Conservation (phyloP, 805 yeast genomes). For the Candida palmyrensis region DNA sequence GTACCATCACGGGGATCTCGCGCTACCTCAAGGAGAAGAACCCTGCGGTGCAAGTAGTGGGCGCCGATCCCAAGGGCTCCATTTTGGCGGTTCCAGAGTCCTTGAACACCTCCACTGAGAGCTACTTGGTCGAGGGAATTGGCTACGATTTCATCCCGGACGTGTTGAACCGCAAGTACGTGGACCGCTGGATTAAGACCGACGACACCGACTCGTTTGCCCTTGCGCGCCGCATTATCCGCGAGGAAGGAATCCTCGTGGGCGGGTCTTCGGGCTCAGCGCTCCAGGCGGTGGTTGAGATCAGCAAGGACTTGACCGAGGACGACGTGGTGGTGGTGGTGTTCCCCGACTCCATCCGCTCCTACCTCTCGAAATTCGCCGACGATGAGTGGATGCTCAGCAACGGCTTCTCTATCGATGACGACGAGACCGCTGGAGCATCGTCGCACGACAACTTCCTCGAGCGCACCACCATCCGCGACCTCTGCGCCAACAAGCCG, state of each 20-base stretch:
- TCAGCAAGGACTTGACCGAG: slow-evolving; percentile 64
- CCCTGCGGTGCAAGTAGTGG: slow-evolving; percentile 56
- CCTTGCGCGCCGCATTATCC: slow-evolving; percentile 74
- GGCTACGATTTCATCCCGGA: slow-evolving; percentile 88
- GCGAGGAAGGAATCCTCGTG: slow-evolving; percentile 80
- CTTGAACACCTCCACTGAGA: slow-evolving; percentile 52
- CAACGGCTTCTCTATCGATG: slow-evolving; percentile 63
- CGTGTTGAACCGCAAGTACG: slow-evolving; percentile 59
- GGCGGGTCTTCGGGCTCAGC: slow-evolving; percentile 92
- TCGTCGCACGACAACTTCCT: slow-evolving; percentile 40
- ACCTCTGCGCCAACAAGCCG: slow-evolving; percentile 57
- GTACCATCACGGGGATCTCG: slow-evolving; percentile 92
- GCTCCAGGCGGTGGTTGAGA: slow-evolving; percentile 69
- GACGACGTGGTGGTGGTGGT: slow-evolving; percentile 74
- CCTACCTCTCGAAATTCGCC: slow-evolving; percentile 80
- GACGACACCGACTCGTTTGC: slow-evolving; percentile 77
- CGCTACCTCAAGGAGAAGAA: slow-evolving; percentile 70
- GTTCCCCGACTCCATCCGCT: slow-evolving; percentile 83
- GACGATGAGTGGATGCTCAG: slow-evolving; percentile 88
- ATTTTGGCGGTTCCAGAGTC: slow-evolving; percentile 76
- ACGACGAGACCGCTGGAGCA: slow-evolving; percentile 34
- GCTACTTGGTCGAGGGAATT: slow-evolving; percentile 83
- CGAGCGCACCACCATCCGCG: slow-evolving; percentile 48
- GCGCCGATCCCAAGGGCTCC: slow-evolving; percentile 86
- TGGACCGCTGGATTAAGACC: slow-evolving; percentile 82